Base-by-base conservation (phyloP, 2,329 filamentous ascomycete genomes). In the Alternaria triticina region DNA sequence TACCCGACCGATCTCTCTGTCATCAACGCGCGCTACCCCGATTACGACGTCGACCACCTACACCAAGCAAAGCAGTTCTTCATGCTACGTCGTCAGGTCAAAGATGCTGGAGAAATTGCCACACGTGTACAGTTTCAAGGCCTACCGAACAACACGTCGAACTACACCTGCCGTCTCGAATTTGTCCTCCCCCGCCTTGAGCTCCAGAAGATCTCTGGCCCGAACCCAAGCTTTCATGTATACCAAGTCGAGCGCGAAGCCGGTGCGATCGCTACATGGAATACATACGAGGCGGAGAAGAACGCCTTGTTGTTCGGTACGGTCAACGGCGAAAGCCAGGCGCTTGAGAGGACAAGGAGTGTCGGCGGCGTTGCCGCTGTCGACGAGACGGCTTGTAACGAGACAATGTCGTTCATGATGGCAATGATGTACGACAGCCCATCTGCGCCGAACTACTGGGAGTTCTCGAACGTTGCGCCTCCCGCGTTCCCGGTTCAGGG, bases 341-440 rank as follows among this genome's bases (percentile, higher is more conserved):
- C 70, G 36, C 56, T 73, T 25, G 43, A 65, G 22, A 36, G 40
- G 36, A 68, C 62, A 50, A 66, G 69, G 54, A 62, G 60, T 10
- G 66, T 61, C 5, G 69, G 66, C 3, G 70, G 70, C 4, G 47
- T 73, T 6, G 62, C 70, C 8, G 68, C 69, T 0, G 57, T 77
- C 9, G 69, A 68, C 12, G 36, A 63, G 36, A 66, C 62, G 36
- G 46, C 45, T 13, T 78, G 74, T 43, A 74, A 71, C 52, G 67
- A 73, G 49, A 75, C 71, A 20, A 46, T 77, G 55, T 75, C 73
- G 12, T 77, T 76, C 49, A 70, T 74, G 58, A 74, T 77, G 70
- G 69, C 70, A 7, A 71, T 76, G 70, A 62, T 64, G 33, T 73
- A 65, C 23, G 55, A 74, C n/a, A 67, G 70, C 9, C 49, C 23